phyloP scores from a whole-genome alignment of 139 green algal genomes.

The Pedinophyceae sp. region DNA sequence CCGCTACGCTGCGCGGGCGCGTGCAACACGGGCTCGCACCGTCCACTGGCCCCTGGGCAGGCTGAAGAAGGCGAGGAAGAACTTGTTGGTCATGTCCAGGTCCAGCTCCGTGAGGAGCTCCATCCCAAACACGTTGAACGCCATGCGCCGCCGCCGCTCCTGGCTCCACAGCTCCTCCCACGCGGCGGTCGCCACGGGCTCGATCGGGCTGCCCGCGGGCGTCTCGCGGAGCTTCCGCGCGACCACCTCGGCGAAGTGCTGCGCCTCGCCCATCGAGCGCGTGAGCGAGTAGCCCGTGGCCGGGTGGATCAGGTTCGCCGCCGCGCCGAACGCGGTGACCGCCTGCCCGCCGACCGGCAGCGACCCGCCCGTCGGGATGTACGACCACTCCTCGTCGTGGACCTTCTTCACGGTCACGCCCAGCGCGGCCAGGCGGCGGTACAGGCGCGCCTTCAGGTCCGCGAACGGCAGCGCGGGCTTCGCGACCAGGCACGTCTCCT shows the following conservation, averaged over 20 bases:
- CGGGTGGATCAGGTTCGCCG: conserved; percentile 74
- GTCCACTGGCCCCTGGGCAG: too few relatives aligned
- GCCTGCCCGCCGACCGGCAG: conserved; percentile 39
- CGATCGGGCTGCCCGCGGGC: not conserved
- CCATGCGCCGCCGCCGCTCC: conserved; percentile 60
- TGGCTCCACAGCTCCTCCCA: conserved; percentile 72
- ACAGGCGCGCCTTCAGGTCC: conserved; percentile 50
- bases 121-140: conserved; percentile 84
- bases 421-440: conserved; percentile 42
- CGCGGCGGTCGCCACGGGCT: conserved; percentile 11
- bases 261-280: conserved; percentile 41
- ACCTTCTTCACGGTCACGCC: conserved; percentile 41
- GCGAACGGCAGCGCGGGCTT: conserved; percentile 59
- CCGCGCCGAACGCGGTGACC: conserved; percentile 65
- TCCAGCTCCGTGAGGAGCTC: conserved; percentile 69
- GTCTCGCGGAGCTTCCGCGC: not conserved
- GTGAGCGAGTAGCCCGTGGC: conserved; percentile 54
- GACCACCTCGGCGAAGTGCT: conserved; percentile 25
- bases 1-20: not conserved
- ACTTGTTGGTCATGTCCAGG: conserved; percentile 58
- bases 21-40: too few relatives aligned
- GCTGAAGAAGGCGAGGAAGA: conserved; percentile 87
- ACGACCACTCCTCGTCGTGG: conserved; percentile 83
- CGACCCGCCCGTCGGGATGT: conserved; percentile 78
- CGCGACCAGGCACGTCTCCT: conserved; percentile 70